Base-by-base conservation (phyloP, 495 filamentous ascomycete species). In the Neurospora sp. region DNA sequence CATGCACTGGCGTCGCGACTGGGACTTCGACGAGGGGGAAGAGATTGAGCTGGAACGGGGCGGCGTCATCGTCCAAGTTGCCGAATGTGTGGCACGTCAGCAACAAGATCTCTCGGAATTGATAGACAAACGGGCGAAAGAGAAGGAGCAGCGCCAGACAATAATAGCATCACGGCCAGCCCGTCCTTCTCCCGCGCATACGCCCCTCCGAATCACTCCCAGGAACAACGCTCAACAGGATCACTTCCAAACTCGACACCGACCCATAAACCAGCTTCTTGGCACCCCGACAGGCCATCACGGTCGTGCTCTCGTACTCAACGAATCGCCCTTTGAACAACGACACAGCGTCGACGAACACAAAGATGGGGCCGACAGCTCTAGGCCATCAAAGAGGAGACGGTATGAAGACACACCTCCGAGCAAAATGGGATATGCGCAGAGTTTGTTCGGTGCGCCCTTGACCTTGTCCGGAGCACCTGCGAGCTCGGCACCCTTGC, bases 41-140 rank as follows among this genome's bases (percentile, higher is more conserved):
- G 94, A 97, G 77, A 77, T 98, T 34, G 85, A 90, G 73, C 84
- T 97, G 73, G 93, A 98, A 66, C 89, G 90, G 74, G 90, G 89
- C 10, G 87, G 86, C 1, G 86, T 91, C 11, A 83, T 97, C 70
- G 90, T 97, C 39, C 89, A 97, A 79, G 92, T 97, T 10, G 86
- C 86, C 62, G 94, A 97, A 76, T 86, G 84, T 39, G 85, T 92
- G 19, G 92, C 89, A n/a, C 88, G 84, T 13, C 89, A 86, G 2
- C 87, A 95, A 75, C 92, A 94, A 54, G 93, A 98, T 79, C 77
- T 97, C 17, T 90, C 91, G 0, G 87, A 88, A 45, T 78, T 97
- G 21, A 82, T 93, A 31, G 89, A 91, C 75, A 94, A 91, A 78
- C 88, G 86, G 69, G 83, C 82, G 21, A 84, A 86, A 70, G 85